Conservation (phyloP, 2,329 filamentous ascomycete genomes). For the Aspergillus sp. region DNA sequence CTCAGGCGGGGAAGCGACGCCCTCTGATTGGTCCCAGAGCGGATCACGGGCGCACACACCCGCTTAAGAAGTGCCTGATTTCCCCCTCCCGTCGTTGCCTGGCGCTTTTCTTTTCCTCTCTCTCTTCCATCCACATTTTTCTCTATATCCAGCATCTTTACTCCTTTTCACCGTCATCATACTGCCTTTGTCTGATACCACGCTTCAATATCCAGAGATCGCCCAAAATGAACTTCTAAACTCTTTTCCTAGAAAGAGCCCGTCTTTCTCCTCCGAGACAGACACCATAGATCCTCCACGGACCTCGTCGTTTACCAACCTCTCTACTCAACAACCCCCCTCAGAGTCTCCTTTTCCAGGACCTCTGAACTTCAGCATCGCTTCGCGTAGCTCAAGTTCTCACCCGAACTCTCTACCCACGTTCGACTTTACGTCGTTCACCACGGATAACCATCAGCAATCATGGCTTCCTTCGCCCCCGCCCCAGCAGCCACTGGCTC, state of each 20-base stretch:
- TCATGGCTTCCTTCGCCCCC: slow-evolving; percentile 48
- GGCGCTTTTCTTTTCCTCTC: slow-evolving; percentile 21
- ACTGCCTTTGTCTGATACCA: slow-evolving; percentile 11
- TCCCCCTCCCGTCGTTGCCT: slow-evolving; percentile 33
- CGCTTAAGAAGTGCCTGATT: slow-evolving; percentile 42
- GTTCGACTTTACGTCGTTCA: slow-evolving; percentile 48
- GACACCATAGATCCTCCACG: slow-evolving; percentile 41
- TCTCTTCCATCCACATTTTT: slow-evolving; percentile 6
- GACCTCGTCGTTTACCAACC: slow-evolving; percentile 24
- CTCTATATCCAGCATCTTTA: slow-evolving; percentile 8
- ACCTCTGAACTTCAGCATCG: slow-evolving; percentile 47
- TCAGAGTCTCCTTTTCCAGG: slow-evolving; percentile 46
- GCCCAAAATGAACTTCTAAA: slow-evolving; percentile 44
- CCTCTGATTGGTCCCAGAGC: slow-evolving; percentile 24
- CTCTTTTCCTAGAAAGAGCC: slow-evolving; percentile 24
- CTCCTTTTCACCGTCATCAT: slow-evolving; percentile 17
- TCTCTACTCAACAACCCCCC: slow-evolving; percentile 30
- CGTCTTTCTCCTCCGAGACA: slow-evolving; percentile 39
- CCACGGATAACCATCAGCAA: slow-evolving; percentile 49
- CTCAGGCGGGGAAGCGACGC: slow-evolving; percentile 13
- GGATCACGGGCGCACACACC: slow-evolving; percentile 9
- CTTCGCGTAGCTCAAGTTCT: slow-evolving; percentile 45
- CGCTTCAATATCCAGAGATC: too few species aligned
- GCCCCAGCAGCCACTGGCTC: slow-evolving; percentile 43
- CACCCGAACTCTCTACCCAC: slow-evolving; percentile 32